Percentiles rank a stretch among this genome's conserved stretches.
These are phyloP conservation scores for Papiliotrema nemorosa DNA, from an alignment of 1,284 basidiomycete genomes.

Conservation along the genomic window DNA sequence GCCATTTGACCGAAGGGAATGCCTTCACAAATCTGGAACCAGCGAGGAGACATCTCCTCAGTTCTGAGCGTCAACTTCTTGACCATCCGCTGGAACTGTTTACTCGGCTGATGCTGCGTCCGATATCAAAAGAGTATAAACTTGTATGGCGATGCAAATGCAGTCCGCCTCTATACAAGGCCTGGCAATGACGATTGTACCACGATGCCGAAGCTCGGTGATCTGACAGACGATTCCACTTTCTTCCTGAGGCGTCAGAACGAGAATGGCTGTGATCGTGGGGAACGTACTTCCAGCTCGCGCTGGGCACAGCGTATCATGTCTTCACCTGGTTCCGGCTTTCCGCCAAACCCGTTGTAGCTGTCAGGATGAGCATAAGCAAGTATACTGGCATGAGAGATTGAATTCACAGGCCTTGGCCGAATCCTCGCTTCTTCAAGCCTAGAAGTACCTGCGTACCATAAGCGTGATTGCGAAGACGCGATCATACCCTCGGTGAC, in stretches of 20 bases:
- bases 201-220: slow-evolving; percentile 9
- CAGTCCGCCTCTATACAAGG: background rate
- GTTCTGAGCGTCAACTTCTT: slow-evolving; percentile 14
- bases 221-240: slow-evolving; percentile 61
- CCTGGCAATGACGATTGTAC: slow-evolving; percentile 16
- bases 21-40: slow-evolving; percentile 17
- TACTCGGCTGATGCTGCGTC: slow-evolving; percentile 16
- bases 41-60: slow-evolving; percentile 36
- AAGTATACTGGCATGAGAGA: no score
- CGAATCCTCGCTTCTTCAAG: slow-evolving; percentile 68
- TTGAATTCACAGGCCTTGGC: slow-evolving; percentile 55
- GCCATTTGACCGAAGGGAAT: slow-evolving; percentile 29
- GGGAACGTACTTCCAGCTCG: slow-evolving; percentile 53
- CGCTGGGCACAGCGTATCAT: slow-evolving; percentile 60
- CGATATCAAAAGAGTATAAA: slow-evolving; percentile 20
- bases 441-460: slow-evolving; percentile 57
- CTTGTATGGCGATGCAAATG: slow-evolving; percentile 13
- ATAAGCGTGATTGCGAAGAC: slow-evolving; percentile 37
- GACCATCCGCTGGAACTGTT: background rate
- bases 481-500: slow-evolving; percentile 24
- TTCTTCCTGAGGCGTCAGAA: slow-evolving; percentile 60
- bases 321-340: slow-evolving; percentile 63
- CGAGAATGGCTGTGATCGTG: background rate
- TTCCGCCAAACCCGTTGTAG: slow-evolving; percentile 72
- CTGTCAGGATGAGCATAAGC: slow-evolving; percentile 43